Evolutionary conservation across 768 basidiomycete species (phyloP).

Genomic region (Suillus brevipes): DNA sequence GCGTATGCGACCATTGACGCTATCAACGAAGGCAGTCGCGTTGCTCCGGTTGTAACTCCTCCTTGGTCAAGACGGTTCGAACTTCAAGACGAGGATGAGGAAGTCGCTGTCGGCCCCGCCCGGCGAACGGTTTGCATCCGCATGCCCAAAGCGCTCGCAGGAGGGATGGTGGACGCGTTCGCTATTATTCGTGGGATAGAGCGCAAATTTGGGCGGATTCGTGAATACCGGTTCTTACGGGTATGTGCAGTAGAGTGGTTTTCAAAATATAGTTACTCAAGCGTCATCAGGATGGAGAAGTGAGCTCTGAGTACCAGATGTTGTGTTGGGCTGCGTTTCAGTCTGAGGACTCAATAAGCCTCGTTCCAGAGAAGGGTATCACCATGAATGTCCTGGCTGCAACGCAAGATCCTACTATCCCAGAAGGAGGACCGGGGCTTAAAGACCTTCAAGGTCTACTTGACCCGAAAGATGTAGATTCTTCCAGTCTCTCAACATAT

Average conservation of each 20-base stretch:
- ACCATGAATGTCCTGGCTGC: slow-evolving; percentile 34
- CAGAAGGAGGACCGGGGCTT: slow-evolving; percentile 36
- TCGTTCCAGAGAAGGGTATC: slow-evolving; percentile 34
- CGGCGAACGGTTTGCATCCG: slow-evolving; percentile 39
- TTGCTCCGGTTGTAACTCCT: neutral
- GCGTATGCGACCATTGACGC: slow-evolving; percentile 1
- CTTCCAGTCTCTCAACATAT: neutral
- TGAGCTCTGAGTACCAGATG: slow-evolving; percentile 42
- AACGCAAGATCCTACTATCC: slow-evolving; percentile 14
- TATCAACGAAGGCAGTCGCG: neutral
- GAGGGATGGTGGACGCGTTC: slow-evolving; percentile 50
- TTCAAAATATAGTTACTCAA: neutral
- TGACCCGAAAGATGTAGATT: slow-evolving; percentile 11
- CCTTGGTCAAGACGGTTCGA: slow-evolving; percentile 5
- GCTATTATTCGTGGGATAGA: slow-evolving; percentile 57
- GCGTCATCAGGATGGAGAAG: slow-evolving; percentile 46
- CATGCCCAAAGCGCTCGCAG: slow-evolving; percentile 37
- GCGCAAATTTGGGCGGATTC: slow-evolving; percentile 49
- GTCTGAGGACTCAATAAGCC: slow-evolving; percentile 40
- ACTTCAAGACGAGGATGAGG: neutral
- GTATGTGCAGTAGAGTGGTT: neutral
- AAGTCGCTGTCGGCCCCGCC: slow-evolving; percentile 4
- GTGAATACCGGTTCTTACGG: slow-evolving; percentile 28
- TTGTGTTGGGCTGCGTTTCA: slow-evolving; percentile 47
- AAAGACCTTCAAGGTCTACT: slow-evolving; percentile 33